Evolutionary conservation across 2,329 filamentous ascomycete genomes (phyloP).

Genomic region (Talaromyces sp.): DNA sequence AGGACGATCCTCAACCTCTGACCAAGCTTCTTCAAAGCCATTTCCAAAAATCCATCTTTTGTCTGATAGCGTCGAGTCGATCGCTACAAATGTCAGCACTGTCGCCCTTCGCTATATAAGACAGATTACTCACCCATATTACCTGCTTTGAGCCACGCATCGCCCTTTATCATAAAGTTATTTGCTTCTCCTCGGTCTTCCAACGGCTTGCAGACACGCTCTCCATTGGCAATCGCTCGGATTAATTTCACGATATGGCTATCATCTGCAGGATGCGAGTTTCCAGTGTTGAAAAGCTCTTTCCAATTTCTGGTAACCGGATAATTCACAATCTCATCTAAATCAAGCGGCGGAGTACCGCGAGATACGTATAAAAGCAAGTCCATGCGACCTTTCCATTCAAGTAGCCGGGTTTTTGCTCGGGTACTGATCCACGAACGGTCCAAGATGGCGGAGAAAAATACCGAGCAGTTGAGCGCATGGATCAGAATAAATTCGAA

Average conservation of each 20-base stretch:
- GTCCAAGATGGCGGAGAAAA: slow-evolving; percentile 58
- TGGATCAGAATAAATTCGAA: slow-evolving; percentile 85
- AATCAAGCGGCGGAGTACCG: slow-evolving; percentile 53
- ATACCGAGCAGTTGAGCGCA: slow-evolving; percentile 69
- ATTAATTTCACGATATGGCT: slow-evolving; percentile 75
- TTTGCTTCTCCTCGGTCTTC: slow-evolving; percentile 22
- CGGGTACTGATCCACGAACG: slow-evolving; percentile 55
- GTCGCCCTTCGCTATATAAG: background rate
- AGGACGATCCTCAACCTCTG: slow-evolving; percentile 16
- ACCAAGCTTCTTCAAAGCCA: slow-evolving; percentile 40
- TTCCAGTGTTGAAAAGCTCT: slow-evolving; percentile 41
- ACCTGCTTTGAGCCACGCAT: slow-evolving; percentile 41
- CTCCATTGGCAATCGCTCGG: slow-evolving; percentile 61
- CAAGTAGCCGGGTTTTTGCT: slow-evolving; percentile 64
- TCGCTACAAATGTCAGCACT: background rate
- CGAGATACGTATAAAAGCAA: slow-evolving; percentile 68
- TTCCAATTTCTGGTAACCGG: slow-evolving; percentile 46
- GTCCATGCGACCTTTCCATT: slow-evolving; percentile 75
- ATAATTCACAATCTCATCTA: slow-evolving; percentile 58
- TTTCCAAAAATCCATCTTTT: slow-evolving; percentile 31
- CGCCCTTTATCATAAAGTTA: slow-evolving; percentile 31
- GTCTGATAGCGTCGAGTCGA: background rate
- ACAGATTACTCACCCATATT: slow-evolving; percentile 35
- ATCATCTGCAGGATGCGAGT: slow-evolving; percentile 56
- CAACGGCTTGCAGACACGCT: slow-evolving; percentile 41